phyloP scores from a whole-genome alignment of 192 early-diverging fungal species.

The Coemansia sp. region DNA sequence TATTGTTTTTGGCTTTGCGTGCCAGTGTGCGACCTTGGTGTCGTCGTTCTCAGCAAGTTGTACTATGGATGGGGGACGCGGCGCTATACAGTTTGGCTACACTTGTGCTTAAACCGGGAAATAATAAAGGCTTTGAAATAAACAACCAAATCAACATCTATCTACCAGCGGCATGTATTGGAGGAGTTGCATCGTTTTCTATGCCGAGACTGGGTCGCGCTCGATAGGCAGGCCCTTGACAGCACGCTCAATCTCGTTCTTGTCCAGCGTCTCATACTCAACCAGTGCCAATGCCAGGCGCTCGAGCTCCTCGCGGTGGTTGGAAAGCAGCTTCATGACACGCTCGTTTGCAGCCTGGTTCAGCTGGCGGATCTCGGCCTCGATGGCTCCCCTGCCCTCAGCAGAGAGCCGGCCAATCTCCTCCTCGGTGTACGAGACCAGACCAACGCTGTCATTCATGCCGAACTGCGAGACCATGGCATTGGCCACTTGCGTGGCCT shows the following conservation, averaged over 20 bases:
- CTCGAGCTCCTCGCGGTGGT: conserved; percentile 84
- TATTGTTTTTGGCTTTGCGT: not conserved
- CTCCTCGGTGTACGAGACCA: conserved; percentile 72
- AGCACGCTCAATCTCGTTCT: conserved; percentile 75
- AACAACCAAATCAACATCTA: not conserved
- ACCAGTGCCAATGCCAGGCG: conserved; percentile 88
- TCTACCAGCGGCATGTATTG: not conserved
- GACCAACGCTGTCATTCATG: conserved; percentile 93
- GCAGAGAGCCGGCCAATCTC: conserved; percentile 70
- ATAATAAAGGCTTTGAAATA: not conserved
- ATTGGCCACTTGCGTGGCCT: conserved; percentile 85
- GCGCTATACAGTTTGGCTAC: not conserved
- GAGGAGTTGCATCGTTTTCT: not conserved
- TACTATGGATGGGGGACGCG: conserved; percentile 1
- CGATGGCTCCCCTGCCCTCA: conserved; percentile 77
- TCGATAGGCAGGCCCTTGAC: conserved; percentile 54
- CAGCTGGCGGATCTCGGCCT: conserved; percentile 77
- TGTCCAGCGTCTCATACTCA: conserved; percentile 89
- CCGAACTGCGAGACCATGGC: conserved; percentile 90
- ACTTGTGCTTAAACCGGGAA: not conserved
- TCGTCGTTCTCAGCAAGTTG: not conserved
- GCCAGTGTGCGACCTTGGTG: not conserved
- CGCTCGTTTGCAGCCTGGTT: conserved; percentile 70
- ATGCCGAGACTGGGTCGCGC: conserved; percentile 24
- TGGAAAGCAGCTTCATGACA: conserved; percentile 67